Evolutionary conservation across 2,329 filamentous ascomycete genomes (phyloP).

Genomic region (Epicoccum sorghinum): DNA sequence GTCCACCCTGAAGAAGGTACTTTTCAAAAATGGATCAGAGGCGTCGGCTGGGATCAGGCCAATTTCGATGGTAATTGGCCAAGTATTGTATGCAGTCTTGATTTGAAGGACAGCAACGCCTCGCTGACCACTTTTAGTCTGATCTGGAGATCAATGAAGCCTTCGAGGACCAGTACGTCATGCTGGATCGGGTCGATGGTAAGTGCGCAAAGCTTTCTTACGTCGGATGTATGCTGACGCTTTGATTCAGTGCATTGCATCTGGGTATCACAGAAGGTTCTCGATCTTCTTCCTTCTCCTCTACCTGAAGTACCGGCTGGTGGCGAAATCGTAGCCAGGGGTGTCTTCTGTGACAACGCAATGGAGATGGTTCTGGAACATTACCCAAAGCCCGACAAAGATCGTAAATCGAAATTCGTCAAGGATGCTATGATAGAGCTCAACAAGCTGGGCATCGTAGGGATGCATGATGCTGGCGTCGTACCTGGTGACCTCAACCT

Average conservation of each 20-base stretch:
- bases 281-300: conserved; percentile 63
- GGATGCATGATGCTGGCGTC: conserved; percentile 72
- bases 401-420: conserved; percentile 62
- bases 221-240: not conserved
- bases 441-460: conserved; percentile 69
- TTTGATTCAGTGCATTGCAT: conserved; percentile 62
- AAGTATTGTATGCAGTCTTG: conserved; percentile 29
- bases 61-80: conserved; percentile 67
- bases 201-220: not conserved
- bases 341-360: conserved; percentile 76
- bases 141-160: conserved; percentile 61
- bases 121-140: conserved; percentile 46
- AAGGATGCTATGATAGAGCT: conserved; percentile 66
- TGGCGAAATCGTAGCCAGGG: conserved; percentile 69
- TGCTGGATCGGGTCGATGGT: conserved; percentile 71
- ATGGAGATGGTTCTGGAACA: conserved; percentile 66
- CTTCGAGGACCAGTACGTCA: conserved; percentile 65
- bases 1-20: conserved; percentile 60
- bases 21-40: conserved; percentile 66
- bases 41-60: conserved; percentile 74
- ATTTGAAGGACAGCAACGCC: not conserved
- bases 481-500: conserved; percentile 61
- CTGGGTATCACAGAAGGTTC: conserved; percentile 70
- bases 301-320: conserved; percentile 59
- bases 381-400: conserved; percentile 62